Conservation (phyloP, 2,329 filamentous ascomycete genomes). For the Mycosphaerelloides madeirae region DNA sequence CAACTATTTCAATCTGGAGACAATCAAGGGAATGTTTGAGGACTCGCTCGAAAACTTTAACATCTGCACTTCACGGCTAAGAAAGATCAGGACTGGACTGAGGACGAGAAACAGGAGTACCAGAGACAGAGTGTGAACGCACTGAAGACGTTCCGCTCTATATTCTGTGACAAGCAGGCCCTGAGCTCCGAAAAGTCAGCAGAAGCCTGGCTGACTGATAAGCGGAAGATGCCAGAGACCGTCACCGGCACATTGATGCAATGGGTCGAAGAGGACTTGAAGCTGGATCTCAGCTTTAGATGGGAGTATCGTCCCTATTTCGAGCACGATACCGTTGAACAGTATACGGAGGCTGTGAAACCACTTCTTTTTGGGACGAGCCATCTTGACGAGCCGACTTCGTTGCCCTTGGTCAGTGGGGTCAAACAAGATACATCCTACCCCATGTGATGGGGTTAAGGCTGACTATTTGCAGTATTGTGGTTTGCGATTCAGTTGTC, state of each 20-base stretch:
- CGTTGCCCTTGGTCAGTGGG: constrained; percentile 14
- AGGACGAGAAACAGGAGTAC: constrained; percentile 5
- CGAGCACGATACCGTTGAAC: not conserved
- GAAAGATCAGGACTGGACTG: constrained; percentile 12
- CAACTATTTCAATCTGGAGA: constrained; percentile 10
- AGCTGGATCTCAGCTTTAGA: no score
- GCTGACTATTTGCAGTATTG: constrained; percentile 6
- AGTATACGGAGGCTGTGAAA: constrained; percentile 2
- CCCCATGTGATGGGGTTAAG: no score
- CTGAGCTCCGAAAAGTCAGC: constrained; percentile 1
- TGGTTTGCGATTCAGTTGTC: constrained; percentile 4
- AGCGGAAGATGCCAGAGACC: not conserved
- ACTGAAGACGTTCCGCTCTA: constrained; percentile 8
- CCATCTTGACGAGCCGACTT: not conserved
- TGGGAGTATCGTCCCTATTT: not conserved
- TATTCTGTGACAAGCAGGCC: constrained; percentile 17
- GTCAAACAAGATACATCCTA: no score
- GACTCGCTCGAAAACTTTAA: constrained; percentile 12
- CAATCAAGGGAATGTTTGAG: constrained; percentile 7
- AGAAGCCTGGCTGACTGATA: constrained; percentile 4
- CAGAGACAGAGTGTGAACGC: constrained; percentile 9
- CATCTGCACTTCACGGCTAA: constrained; percentile 7
- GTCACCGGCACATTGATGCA: no score
- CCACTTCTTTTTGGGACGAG: constrained; percentile 1
- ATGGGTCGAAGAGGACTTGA: no score